Conservation (phyloP, 208 protist species). For the Phytomonas francai region DNA sequence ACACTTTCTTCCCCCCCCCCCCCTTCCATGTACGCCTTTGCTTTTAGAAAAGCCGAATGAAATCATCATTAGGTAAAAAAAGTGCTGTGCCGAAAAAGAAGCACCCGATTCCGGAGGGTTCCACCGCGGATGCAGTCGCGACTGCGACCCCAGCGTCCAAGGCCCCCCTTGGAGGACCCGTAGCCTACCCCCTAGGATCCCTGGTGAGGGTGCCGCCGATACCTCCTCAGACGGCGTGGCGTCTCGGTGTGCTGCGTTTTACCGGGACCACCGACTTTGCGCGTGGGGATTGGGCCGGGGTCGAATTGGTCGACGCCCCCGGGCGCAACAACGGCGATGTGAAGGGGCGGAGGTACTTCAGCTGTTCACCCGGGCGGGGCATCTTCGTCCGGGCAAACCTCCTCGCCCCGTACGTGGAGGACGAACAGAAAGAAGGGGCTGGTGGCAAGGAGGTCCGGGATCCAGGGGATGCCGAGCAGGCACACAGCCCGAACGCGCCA, state of each 20-base stretch:
- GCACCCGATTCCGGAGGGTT: too few relatives aligned
- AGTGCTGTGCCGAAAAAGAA: too few relatives aligned
- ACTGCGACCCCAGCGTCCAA: too few relatives aligned
- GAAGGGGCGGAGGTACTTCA: constrained; percentile 36
- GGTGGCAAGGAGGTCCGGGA: neutral
- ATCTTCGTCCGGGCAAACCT: constrained; percentile 51
- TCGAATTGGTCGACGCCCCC: constrained; percentile 40
- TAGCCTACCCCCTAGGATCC: constrained; percentile 12
- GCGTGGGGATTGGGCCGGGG: constrained; percentile 41
- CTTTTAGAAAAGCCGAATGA: too few relatives aligned
- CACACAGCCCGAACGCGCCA: too few relatives aligned
- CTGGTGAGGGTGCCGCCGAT: constrained; percentile 39
- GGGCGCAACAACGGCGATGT: constrained; percentile 49
- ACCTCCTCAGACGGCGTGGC: constrained; percentile 19
- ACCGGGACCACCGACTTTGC: constrained; percentile 43
- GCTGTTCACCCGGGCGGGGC: constrained; percentile 35
- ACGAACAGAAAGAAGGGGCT: neutral
- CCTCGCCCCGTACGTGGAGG: constrained; percentile 21
- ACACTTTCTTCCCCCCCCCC: too few relatives aligned
- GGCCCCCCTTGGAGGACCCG: too few relatives aligned
- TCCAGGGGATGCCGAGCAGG: neutral
- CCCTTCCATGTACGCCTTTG: too few relatives aligned
- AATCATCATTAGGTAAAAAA: too few relatives aligned
- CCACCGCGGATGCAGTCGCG: too few relatives aligned
- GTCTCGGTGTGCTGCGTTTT: constrained; percentile 59